Evolutionary conservation across 2,329 filamentous ascomycete genomes (phyloP).

Genomic region (Aspergillus sp.): DNA sequence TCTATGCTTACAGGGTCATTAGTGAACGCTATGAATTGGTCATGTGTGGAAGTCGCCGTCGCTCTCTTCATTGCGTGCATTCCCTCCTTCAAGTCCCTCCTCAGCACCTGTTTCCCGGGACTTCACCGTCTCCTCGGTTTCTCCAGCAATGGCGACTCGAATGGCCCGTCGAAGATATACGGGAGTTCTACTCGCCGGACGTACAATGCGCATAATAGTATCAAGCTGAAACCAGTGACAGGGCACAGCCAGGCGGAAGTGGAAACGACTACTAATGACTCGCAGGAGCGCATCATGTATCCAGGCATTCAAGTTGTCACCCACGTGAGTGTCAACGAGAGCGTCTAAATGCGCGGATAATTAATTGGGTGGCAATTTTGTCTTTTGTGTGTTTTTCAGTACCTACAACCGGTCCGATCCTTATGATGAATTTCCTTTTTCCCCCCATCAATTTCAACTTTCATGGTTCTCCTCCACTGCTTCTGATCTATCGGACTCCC

Average conservation of each 20-base stretch:
- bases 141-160: constrained; percentile 3
- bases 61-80: constrained; percentile 27
- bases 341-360: background rate
- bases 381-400: background rate
- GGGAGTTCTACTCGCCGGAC: constrained; percentile 14
- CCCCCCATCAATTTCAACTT: too few species aligned
- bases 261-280: constrained; percentile 11
- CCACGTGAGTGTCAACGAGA: constrained; percentile 3
- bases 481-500: too few species aligned
- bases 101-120: constrained; percentile 17
- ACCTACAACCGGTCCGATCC: background rate
- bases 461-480: too few species aligned
- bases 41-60: constrained; percentile 24
- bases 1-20: constrained; percentile 16
- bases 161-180: constrained; percentile 18
- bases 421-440: background rate
- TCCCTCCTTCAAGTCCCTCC: constrained; percentile 24
- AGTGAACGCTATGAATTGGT: constrained; percentile 26
- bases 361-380: background rate
- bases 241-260: constrained; percentile 10
- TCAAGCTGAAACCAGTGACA: constrained; percentile 9
- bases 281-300: constrained; percentile 17
- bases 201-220: constrained; percentile 11
- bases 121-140: constrained; percentile 18
- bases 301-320: constrained; percentile 11